These are phyloP conservation scores for Lasiosphaeriaceae sp. DNA, from an alignment of 495 filamentous ascomycete species.

Conservation along the genomic window DNA sequence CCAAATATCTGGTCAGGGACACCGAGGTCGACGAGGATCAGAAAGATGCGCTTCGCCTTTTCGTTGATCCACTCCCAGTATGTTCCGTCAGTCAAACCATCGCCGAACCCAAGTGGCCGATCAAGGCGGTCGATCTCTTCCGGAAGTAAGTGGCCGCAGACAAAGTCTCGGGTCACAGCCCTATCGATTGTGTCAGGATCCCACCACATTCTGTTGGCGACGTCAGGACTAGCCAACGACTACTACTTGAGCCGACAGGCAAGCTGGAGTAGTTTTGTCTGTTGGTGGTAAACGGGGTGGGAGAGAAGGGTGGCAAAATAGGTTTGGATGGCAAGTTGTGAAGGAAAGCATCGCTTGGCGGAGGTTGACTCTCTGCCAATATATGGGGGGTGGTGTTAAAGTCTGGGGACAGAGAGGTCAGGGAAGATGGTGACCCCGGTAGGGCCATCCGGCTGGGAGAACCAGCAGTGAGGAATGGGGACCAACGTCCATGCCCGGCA, in stretches of 20 bases:
- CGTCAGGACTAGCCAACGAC: neutral
- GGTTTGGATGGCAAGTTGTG: neutral
- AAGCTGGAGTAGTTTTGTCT: neutral
- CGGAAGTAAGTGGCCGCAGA: slow-evolving; percentile 62
- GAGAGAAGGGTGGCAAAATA: neutral
- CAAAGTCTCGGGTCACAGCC: slow-evolving; percentile 66
- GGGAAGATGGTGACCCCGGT: slow-evolving; percentile 5
- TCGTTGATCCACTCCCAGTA: slow-evolving; percentile 91
- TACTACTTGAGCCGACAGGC: neutral
- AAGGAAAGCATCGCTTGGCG: neutral
- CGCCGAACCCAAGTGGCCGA: slow-evolving; percentile 72
- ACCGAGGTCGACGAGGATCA: slow-evolving; percentile 75
- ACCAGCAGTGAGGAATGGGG: neutral
- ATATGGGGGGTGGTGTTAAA: neutral
- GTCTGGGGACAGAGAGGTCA: neutral
- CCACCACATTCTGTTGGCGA: slow-evolving; percentile 61
- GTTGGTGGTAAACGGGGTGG: too few species aligned
- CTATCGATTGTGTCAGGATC: slow-evolving; percentile 69
- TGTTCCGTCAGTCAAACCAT: slow-evolving; percentile 81
- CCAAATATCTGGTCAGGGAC: slow-evolving; percentile 83
- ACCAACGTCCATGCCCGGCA: neutral
- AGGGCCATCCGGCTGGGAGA: slow-evolving; percentile 13
- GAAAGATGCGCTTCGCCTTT: slow-evolving; percentile 73
- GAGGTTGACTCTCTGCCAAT: neutral
- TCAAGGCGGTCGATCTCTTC: slow-evolving; percentile 64